Conservation (phyloP, 176 grass and related monocot species). For the Oryza rufipogon region DNA sequence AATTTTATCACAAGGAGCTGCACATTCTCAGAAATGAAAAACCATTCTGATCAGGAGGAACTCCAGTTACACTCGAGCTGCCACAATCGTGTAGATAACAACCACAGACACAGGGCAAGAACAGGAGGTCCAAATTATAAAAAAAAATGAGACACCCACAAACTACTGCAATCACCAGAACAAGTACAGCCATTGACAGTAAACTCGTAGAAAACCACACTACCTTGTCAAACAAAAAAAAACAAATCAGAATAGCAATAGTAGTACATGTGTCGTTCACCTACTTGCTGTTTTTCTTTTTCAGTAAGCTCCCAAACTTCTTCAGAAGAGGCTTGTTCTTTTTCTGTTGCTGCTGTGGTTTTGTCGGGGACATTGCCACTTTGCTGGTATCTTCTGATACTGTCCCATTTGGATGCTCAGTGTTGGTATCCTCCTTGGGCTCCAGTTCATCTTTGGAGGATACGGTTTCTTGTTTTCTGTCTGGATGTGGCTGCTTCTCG, state of each 20-base stretch:
- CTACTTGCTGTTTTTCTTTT: conserved; percentile 95
- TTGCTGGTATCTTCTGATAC: conserved; percentile 47
- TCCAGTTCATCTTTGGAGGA: conserved; percentile 49
- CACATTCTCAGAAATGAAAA: conserved; percentile 38
- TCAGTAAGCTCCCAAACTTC: conserved; percentile 88
- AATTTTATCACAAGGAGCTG: conserved; percentile 34
- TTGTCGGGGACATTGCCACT: conserved; percentile 50
- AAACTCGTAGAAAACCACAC: conserved; percentile 57
- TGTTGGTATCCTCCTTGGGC: conserved; percentile 53
- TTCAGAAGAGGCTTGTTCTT: conserved; percentile 82
- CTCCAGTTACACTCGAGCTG: conserved; percentile 49
- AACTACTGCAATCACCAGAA: conserved; percentile 61
- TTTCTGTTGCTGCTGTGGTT: conserved; percentile 66
- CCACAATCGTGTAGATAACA: conserved; percentile 51
- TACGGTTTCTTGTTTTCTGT: conserved; percentile 49
- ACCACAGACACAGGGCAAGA: conserved; percentile 46
- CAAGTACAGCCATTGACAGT: conserved; percentile 44
- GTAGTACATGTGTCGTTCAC: conserved; percentile 37
- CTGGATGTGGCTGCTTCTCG: conserved; percentile 45
- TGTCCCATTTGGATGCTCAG: conserved; percentile 45
- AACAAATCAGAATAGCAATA: conserved; percentile 51
- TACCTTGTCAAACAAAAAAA: conserved; percentile 56
- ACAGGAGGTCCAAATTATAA: conserved; percentile 40
- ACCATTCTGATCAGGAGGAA: conserved; percentile 45
- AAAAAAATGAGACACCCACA: conserved; percentile 32